These are phyloP conservation scores for Polygonum maritimum DNA, from an alignment of 148 eudicot species.

Conservation along the genomic window DNA sequence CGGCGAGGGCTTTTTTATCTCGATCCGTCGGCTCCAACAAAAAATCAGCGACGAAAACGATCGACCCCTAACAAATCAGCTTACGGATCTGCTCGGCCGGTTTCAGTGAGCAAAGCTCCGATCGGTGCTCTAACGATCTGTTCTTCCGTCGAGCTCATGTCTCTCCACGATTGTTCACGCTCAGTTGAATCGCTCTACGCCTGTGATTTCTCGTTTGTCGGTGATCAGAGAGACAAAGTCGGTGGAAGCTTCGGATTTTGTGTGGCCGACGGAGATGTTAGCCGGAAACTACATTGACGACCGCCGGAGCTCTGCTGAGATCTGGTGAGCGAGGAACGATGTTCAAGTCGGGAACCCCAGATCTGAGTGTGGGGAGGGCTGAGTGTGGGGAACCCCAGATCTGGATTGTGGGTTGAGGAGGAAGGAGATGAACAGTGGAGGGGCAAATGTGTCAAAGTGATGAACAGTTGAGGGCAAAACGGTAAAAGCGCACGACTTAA, in stretches of 20 bases:
- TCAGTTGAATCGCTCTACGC: not conserved
- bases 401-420: too few species aligned
- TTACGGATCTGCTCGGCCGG: conserved; percentile 2
- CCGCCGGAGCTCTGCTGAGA: conserved; percentile 21
- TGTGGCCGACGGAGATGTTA: conserved; percentile 17
- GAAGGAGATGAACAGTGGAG: too few species aligned
- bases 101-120: not conserved
- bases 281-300: conserved; percentile 37
- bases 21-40: not conserved
- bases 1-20: not conserved
- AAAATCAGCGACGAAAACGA: not conserved
- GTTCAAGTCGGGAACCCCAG: conserved; percentile 65
- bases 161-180: not conserved
- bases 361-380: too few species aligned
- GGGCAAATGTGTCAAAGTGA: too few species aligned
- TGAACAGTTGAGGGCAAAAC: too few species aligned
- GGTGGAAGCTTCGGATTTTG: not conserved
- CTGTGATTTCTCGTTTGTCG: not conserved
- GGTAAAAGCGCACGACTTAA: too few species aligned
- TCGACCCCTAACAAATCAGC: too few species aligned
- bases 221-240: not conserved
- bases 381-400: too few species aligned
- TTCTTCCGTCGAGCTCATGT: not conserved
- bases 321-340: conserved; percentile 20
- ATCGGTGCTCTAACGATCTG: not conserved